Evolutionary conservation across 75 land plant species (phyloP).

Genomic region (Picea glauca): DNA sequence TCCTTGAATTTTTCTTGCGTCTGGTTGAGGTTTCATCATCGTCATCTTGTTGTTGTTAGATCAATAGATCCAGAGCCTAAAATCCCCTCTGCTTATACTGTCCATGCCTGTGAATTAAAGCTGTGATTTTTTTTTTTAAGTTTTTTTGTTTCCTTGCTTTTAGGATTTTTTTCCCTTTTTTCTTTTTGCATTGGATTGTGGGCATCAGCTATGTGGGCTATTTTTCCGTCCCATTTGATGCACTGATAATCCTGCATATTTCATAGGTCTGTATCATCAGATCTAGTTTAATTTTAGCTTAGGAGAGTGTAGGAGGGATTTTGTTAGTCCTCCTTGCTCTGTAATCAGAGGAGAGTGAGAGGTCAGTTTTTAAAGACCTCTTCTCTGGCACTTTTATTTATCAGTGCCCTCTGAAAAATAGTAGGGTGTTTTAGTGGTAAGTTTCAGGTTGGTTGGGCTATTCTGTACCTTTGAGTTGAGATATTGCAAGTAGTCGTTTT

Average conservation of each 20-base stretch:
- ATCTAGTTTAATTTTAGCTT: neutral
- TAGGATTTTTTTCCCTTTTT: neutral
- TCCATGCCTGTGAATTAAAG: too few species aligned
- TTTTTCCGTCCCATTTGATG: slow-evolving; percentile 14
- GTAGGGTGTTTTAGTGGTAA: neutral
- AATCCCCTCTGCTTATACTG: neutral
- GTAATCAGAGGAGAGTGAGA: neutral
- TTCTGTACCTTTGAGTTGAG: neutral
- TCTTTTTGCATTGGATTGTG: neutral
- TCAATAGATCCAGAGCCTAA: neutral
- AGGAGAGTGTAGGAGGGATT: neutral
- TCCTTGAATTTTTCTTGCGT: neutral
- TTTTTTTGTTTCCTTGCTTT: neutral
- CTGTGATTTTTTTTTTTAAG: neutral
- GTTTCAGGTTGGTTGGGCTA: neutral
- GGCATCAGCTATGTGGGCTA: neutral
- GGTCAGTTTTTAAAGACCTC: slow-evolving; percentile 7
- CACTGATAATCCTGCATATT: neutral
- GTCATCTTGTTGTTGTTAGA: neutral
- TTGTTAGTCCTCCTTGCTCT: neutral
- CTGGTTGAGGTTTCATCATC: neutral
- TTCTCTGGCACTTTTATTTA: neutral
- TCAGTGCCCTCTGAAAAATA: neutral
- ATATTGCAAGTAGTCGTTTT: neutral
- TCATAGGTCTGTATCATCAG: neutral